phyloP scores from a whole-genome alignment of 495 filamentous ascomycete species.

The Xylona heveae region DNA sequence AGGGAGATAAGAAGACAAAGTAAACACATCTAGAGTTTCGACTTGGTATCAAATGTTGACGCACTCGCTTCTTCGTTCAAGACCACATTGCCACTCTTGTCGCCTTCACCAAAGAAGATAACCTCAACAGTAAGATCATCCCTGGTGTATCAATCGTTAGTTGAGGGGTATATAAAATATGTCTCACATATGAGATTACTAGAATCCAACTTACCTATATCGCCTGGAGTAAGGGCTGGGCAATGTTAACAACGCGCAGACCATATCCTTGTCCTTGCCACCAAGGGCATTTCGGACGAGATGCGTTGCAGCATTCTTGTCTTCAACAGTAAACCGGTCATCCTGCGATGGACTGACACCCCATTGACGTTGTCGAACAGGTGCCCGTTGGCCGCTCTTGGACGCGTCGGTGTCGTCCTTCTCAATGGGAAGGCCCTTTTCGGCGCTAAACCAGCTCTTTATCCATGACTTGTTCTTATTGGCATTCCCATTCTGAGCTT shows the following conservation, averaged over 20 bases:
- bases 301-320: slow-evolving; percentile 93
- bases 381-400: slow-evolving; percentile 31
- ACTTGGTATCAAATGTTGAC: slow-evolving; percentile 24
- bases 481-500: slow-evolving; percentile 17
- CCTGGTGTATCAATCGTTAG: slow-evolving; percentile 17
- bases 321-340: slow-evolving; percentile 76
- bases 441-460: slow-evolving; percentile 28
- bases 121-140: slow-evolving; percentile 97
- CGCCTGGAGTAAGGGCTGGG: slow-evolving; percentile 76
- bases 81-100: slow-evolving; percentile 50
- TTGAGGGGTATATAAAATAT: not conserved
- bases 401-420: slow-evolving; percentile 19
- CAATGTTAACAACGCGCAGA: slow-evolving; percentile 81
- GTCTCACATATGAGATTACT: not conserved
- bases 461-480: slow-evolving; percentile 25
- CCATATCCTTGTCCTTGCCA: slow-evolving; percentile 80
- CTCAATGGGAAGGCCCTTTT: slow-evolving; percentile 36
- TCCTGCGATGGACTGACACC: slow-evolving; percentile 43
- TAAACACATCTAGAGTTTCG: slow-evolving; percentile 28
- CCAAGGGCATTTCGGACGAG: slow-evolving; percentile 89
- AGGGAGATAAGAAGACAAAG: slow-evolving; percentile 1
- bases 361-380: slow-evolving; percentile 73
- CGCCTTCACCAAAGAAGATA: slow-evolving; percentile 84
- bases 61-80: slow-evolving; percentile 77
- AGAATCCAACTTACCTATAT: slow-evolving; percentile 41